Evolutionary conservation across 768 basidiomycete genomes (phyloP).

Genomic region (Crucibulum laeve): DNA sequence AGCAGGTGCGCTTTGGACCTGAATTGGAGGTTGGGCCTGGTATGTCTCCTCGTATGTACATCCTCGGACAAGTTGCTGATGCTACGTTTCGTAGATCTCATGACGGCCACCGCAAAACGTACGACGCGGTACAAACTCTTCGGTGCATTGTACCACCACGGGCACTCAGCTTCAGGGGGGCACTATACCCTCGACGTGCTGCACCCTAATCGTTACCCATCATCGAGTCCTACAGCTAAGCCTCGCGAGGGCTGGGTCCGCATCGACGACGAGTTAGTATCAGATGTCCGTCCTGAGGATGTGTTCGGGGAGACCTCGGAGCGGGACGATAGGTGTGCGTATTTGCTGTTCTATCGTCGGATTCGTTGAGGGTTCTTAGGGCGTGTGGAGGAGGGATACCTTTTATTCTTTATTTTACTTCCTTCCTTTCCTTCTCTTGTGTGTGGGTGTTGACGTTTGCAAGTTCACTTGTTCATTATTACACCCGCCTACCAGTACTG

Average conservation of each 20-base stretch:
- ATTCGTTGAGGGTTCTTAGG: constrained; percentile 38
- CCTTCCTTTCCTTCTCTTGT: no score
- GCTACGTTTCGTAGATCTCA: constrained; percentile 43
- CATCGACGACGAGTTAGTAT: constrained; percentile 89
- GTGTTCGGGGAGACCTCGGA: constrained; percentile 62
- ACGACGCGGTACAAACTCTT: constrained; percentile 74
- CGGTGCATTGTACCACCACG: constrained; percentile 93
- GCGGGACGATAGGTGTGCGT: constrained; percentile 62
- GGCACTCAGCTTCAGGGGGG: constrained; percentile 83
- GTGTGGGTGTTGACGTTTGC: no score
- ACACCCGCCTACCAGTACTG: no score
- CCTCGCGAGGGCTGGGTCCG: constrained; percentile 80
- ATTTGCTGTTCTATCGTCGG: constrained; percentile 81
- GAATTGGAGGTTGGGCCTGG: constrained; percentile 75
- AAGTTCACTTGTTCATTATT: no score
- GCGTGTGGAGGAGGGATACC: no score
- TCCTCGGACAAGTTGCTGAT: neutral
- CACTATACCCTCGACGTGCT: constrained; percentile 94
- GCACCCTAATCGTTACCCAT: constrained; percentile 60
- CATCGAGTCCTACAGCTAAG: constrained; percentile 23
- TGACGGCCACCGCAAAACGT: constrained; percentile 47
- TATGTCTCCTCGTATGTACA: constrained; percentile 23
- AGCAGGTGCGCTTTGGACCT: constrained; percentile 72
- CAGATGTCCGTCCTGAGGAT: constrained; percentile 67
- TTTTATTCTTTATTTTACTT: no score